Conservation (phyloP, 768 basidiomycete species). For the Collybia nuda region DNA sequence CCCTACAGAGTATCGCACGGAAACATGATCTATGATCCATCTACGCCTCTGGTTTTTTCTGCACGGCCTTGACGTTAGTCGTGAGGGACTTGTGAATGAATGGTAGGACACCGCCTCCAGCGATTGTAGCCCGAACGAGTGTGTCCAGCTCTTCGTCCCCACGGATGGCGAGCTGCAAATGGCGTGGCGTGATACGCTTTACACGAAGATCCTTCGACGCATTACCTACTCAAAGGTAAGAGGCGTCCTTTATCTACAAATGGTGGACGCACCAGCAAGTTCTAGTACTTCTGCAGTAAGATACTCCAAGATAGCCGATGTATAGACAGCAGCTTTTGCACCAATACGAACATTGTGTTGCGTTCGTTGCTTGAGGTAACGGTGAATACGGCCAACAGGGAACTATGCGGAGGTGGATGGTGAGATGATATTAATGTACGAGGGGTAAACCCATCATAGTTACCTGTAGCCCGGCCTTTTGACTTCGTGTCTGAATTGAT, state of each 20-base stretch:
- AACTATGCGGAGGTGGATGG: constrained; percentile 54
- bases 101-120: constrained; percentile 84
- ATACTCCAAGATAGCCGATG: constrained; percentile 95
- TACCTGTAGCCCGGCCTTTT: constrained; percentile 88
- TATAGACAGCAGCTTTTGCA: constrained; percentile 97
- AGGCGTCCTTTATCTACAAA: background rate
- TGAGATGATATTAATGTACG: background rate
- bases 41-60: constrained; percentile 43
- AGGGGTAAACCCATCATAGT: constrained; percentile 7
- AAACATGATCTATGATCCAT: background rate
- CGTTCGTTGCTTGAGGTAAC: constrained; percentile 89
- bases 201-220: constrained; percentile 97
- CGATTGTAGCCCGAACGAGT: constrained; percentile 91
- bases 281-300: constrained; percentile 95
- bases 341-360: constrained; percentile 95
- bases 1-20: background rate
- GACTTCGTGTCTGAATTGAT: constrained; percentile 67
- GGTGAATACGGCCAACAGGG: constrained; percentile 96
- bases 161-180: constrained; percentile 93
- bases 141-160: constrained; percentile 98
- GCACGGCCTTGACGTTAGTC: constrained; percentile 40
- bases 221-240: constrained; percentile 58
- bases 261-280: constrained; percentile 72
- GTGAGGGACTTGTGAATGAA: constrained; percentile 89
- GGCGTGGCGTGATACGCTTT: constrained; percentile 95